These are phyloP conservation scores for Zalaria obscura DNA, from an alignment of 2,329 filamentous ascomycete genomes.

Conservation along the genomic window DNA sequence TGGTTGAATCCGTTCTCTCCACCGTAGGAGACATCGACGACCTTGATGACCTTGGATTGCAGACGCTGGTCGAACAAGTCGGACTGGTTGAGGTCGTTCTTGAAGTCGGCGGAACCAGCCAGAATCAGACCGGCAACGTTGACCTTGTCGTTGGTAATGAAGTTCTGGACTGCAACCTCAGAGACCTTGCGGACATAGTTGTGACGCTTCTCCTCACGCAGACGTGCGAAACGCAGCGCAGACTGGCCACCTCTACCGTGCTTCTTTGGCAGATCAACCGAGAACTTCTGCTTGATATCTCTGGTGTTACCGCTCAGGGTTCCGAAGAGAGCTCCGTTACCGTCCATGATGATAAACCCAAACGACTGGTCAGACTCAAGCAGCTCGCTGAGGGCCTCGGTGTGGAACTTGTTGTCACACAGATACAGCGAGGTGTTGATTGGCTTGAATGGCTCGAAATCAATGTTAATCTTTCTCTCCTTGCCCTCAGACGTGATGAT, in stretches of 20 bases:
- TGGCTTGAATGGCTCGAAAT: conserved; percentile 99
- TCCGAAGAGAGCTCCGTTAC: conserved; percentile 93
- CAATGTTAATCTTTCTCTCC: conserved; percentile 99
- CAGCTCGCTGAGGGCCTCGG: conserved; percentile 89
- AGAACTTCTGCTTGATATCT: conserved; percentile 95
- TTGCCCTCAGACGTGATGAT: conserved; percentile 98
- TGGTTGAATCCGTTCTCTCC: conserved; percentile 99
- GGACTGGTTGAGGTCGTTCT: conserved; percentile 95
- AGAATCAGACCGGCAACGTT: conserved; percentile 93
- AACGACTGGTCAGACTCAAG: conserved; percentile 99
- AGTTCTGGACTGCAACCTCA: conserved; percentile 95
- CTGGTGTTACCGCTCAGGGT: conserved; percentile 95
- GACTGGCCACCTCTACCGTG: conserved; percentile 99
- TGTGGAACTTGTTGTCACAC: conserved; percentile 99
- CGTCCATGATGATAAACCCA: conserved; percentile 99
- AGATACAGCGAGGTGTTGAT: conserved; percentile 99
- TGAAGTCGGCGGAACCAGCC: conserved; percentile 97
- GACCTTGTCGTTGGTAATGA: conserved; percentile 96
- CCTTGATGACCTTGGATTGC: conserved; percentile 92
- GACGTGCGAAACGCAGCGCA: conserved; percentile 96
- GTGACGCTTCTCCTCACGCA: conserved; percentile 98
- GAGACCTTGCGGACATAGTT: conserved; percentile 99
- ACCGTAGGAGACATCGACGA: conserved; percentile 96
- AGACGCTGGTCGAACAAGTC: conserved; percentile 94
- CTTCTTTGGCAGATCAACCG: conserved; percentile 98